These are phyloP conservation scores for Kurtzmaniella quercitrusa DNA, from an alignment of 1,139 yeast species.

Conservation along the genomic window DNA sequence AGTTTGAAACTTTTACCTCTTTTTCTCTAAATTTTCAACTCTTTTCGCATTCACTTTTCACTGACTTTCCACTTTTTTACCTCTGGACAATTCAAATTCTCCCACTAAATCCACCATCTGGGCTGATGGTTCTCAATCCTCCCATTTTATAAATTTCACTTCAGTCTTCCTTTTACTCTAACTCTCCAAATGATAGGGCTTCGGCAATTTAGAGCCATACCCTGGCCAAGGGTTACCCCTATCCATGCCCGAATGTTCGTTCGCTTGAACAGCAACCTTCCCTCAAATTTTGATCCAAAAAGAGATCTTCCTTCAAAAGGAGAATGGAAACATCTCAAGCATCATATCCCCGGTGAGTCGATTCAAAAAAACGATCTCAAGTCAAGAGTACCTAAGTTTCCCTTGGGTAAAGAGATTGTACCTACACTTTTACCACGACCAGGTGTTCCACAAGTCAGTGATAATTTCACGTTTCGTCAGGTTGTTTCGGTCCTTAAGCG, in stretches of 20 bases:
- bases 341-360: constrained; percentile 61
- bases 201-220: background rate
- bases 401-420: constrained; percentile 60
- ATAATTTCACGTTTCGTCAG: constrained; percentile 53
- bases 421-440: constrained; percentile 72
- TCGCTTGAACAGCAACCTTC: constrained; percentile 26
- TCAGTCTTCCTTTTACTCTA: too few species aligned
- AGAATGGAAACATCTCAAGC: constrained; percentile 45
- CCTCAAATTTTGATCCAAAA: constrained; percentile 23
- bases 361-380: constrained; percentile 43
- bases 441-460: constrained; percentile 68
- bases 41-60: background rate
- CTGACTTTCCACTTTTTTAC: background rate
- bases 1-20: background rate
- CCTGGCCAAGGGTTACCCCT: background rate
- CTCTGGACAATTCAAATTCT: background rate
- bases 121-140: background rate
- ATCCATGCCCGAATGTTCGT: constrained; percentile 1
- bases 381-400: constrained; percentile 60
- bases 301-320: constrained; percentile 30
- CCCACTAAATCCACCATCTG: background rate
- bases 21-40: background rate
- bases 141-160: background rate
- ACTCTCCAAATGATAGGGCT: background rate
- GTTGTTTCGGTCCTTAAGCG: constrained; percentile 57